Evolutionary conservation across 2,329 filamentous ascomycete species (phyloP).

Genomic region (Lachnellula willkommii): DNA sequence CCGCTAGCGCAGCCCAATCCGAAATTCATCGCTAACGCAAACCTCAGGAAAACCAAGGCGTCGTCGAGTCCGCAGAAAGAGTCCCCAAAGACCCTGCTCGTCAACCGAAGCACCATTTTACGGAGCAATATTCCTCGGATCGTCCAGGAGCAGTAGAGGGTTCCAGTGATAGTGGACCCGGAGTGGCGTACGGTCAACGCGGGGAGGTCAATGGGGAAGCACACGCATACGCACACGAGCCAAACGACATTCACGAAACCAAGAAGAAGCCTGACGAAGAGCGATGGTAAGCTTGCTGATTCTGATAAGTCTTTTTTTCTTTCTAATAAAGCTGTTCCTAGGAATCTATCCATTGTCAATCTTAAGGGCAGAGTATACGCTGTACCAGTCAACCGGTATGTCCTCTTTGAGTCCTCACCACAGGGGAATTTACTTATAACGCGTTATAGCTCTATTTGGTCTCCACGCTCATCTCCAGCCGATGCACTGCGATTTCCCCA

Average conservation of each 20-base stretch:
- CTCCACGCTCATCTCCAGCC: background rate
- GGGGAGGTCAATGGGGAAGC: constrained; percentile 1
- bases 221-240: constrained; percentile 2
- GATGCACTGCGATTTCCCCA: background rate
- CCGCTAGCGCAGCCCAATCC: background rate
- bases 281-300: background rate
- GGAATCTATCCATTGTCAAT: background rate
- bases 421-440: background rate
- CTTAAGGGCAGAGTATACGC: background rate
- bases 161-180: background rate
- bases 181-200: background rate
- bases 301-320: background rate
- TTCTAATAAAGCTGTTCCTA: background rate
- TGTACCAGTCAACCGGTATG: background rate
- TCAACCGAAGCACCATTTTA: background rate
- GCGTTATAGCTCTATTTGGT: background rate
- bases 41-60: background rate
- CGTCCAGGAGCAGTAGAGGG: background rate
- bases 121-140: background rate
- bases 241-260: background rate
- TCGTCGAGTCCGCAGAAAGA: background rate
- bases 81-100: background rate
- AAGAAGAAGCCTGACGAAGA: background rate
- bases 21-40: background rate
- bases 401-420: background rate